phyloP scores from a whole-genome alignment of 169 alveolate genomes.

The Eimeria sp. region DNA sequence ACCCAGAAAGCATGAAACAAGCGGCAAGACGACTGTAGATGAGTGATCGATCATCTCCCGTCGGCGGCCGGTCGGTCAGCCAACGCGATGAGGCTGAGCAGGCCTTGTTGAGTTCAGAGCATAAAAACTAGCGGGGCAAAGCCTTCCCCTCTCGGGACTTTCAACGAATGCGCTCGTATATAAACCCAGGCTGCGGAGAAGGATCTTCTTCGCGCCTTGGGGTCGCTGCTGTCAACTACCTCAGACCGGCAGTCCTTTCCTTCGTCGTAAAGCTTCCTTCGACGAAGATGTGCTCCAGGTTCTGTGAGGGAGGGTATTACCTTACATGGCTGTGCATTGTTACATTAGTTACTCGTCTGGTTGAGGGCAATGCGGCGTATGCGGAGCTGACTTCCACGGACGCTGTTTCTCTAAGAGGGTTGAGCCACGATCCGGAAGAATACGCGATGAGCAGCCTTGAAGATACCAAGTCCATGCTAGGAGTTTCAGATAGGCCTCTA shows the following conservation, averaged over 20 bases:
- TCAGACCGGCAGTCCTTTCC: neutral
- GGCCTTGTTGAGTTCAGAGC: neutral
- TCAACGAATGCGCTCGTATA: neutral
- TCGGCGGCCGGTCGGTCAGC: constrained; percentile 23
- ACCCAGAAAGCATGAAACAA: neutral
- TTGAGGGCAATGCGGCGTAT: neutral
- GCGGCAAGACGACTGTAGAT: neutral
- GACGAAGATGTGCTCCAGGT: neutral
- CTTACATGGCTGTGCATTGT: neutral
- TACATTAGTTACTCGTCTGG: neutral
- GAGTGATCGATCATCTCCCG: constrained; percentile 8
- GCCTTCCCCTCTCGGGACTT: neutral
- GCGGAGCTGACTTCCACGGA: constrained; percentile 16
- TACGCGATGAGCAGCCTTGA: neutral
- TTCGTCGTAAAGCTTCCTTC: neutral
- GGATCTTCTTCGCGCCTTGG: neutral
- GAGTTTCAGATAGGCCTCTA: neutral
- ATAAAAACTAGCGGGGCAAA: neutral
- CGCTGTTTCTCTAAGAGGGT: neutral
- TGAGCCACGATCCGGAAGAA: neutral
- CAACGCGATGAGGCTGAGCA: neutral
- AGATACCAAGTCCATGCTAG: neutral
- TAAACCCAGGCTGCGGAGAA: neutral
- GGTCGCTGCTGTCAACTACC: neutral
- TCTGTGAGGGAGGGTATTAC: neutral